Percentiles rank a stretch among this genome's conserved stretches.
Evolutionary conservation across 2,329 filamentous ascomycete genomes (phyloP).

Genomic region (Fusarium subglutinans): DNA sequence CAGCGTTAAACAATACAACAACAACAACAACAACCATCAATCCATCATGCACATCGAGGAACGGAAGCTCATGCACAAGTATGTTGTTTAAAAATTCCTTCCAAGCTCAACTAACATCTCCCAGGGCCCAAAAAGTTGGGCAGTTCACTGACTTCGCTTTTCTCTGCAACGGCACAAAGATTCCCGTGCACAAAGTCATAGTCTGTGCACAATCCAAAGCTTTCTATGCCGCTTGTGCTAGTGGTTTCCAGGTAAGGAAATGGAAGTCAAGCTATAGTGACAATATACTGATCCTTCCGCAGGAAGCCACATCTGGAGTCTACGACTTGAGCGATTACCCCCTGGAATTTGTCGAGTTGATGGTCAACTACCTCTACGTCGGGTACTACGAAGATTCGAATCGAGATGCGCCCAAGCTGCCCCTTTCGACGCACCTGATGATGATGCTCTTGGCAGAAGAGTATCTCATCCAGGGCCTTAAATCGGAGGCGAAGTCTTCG

Average conservation of each 20-base stretch:
- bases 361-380: not conserved
- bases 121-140: not conserved
- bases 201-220: not conserved
- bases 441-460: not conserved
- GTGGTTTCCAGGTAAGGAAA: not conserved
- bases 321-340: not conserved
- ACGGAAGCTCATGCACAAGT: not conserved
- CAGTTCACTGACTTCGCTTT: not conserved
- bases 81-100: not conserved
- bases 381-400: not conserved
- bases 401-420: not conserved
- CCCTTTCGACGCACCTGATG: not conserved
- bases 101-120: not conserved
- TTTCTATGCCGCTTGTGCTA: not conserved
- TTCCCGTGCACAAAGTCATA: not conserved
- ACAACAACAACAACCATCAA: not conserved
- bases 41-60: not conserved
- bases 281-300: not conserved
- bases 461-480: not conserved
- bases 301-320: conserved; percentile 2
- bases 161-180: not conserved
- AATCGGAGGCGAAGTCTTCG: not conserved
- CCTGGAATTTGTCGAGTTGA: not conserved
- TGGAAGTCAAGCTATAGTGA: too few species aligned
- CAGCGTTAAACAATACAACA: too few species aligned